Base-by-base conservation (phyloP, 257 asterid species). In the Galeopsis tetrahit region DNA sequence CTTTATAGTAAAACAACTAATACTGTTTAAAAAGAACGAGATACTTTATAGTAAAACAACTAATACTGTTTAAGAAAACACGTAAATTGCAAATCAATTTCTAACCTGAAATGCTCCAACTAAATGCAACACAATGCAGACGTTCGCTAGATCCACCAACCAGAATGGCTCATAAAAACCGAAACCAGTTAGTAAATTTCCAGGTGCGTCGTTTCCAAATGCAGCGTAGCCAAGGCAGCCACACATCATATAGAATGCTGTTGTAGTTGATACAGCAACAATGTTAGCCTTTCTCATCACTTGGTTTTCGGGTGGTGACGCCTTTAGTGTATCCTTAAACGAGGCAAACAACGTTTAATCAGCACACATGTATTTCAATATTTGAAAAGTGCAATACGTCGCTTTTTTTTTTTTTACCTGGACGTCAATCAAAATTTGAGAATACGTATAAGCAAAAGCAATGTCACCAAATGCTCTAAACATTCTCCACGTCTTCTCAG, bases 401-500 rank as follows among this genome's bases (percentile, higher is more conserved):
- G n/a, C n/a, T 66, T 70, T 84, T 73, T 2, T 7, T 62, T 15
- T 4, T 2, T n/a, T 6, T 57, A 85, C 96, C 91, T 89, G 94
- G 61, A 89, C 87, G 53, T 87, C 96, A 13, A 87, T 85, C 71
- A 89, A 73, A 71, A 89, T 75, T 69, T 78, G 89, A 35, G 94
- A 87, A 63, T 77, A 89, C 4, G 91, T 80, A 75, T 87, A 89
- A 66, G 96, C 91, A 60, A 87, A 87, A 6, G 96, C 96, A 72
- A 87, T 85, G 67, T 87, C 88, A 3, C 96, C 96, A 32, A 89
- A 74, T 40, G 94, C 96, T 70, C 82, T 66, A 63, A 89, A 87
- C 85, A 80, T 77, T 76, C 86, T 87, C 94, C 94, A 89, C 2
- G 82, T 82, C 81, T 84, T 89, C 44, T 85, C 96, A 10, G 91